A percentile compares a stretch with the other conserved stretches of the same genome.
Conservation (phyloP, 108 stramenopile genomes). For the Nannochloropsis granulata region DNA sequence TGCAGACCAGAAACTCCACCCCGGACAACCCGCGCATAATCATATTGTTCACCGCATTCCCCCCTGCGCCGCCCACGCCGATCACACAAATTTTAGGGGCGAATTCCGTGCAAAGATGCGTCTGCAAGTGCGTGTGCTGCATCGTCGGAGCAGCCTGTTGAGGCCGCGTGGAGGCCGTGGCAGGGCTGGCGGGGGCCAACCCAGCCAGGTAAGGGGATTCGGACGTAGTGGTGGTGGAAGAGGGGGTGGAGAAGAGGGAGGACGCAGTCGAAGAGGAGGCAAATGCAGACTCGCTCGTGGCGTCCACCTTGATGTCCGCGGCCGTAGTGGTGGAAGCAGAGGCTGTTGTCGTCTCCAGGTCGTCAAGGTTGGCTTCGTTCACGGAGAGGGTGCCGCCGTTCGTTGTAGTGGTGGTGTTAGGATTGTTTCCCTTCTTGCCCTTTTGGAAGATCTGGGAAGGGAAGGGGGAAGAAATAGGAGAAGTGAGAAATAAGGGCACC, state of each 20-base stretch:
- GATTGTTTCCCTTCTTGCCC: neutral
- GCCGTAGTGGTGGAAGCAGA: neutral
- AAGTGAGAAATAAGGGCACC: too few species aligned
- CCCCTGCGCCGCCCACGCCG: conserved; percentile 25
- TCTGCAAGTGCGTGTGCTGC: neutral
- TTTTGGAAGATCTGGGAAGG: neutral
- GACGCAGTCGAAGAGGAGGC: neutral
- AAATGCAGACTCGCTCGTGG: neutral
- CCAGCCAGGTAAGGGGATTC: neutral
- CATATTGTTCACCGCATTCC: conserved; percentile 58
- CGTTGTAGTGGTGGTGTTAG: neutral
- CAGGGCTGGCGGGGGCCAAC: neutral
- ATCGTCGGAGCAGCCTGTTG: neutral
- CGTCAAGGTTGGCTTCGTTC: neutral
- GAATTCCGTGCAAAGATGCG: neutral
- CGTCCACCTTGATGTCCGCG: neutral
- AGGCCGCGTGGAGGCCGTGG: neutral
- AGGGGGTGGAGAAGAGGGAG: neutral
- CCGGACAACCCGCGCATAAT: conserved; percentile 62
- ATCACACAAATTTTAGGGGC: neutral
- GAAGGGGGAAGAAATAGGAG: too few species aligned
- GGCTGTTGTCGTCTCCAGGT: neutral
- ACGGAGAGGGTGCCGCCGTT: neutral
- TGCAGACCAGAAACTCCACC: conserved; percentile 55
- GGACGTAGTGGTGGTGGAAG: neutral